Percentiles rank a stretch among this genome's conserved stretches.
Conservation (phyloP, 2,329 filamentous ascomycete species). For the Tolypocladium cylindrosporum region DNA sequence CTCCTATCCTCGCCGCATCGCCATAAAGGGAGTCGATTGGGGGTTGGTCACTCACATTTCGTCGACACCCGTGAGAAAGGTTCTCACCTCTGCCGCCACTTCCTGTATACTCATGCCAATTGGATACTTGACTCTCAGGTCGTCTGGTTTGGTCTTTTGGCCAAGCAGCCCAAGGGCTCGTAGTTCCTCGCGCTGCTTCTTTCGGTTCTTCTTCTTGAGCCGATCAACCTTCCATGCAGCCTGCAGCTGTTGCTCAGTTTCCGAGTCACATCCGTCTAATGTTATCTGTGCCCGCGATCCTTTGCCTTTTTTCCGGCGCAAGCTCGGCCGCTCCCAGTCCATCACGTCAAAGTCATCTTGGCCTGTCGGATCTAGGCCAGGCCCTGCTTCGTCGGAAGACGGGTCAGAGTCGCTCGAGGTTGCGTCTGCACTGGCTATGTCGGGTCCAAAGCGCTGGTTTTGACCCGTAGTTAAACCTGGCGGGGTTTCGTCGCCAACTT, state of each 20-base stretch:
- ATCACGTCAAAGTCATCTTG: conserved; percentile 73
- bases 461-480: not conserved
- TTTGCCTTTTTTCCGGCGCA: conserved; percentile 53
- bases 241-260: conserved; percentile 51
- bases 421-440: no score
- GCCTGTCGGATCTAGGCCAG: conserved; percentile 6
- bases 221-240: conserved; percentile 57
- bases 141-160: conserved; percentile 41
- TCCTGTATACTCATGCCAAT: conserved; percentile 62
- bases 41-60: conserved; percentile 42
- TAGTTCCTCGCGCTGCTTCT: conserved; percentile 58
- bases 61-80: conserved; percentile 55
- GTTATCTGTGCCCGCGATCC: conserved; percentile 44
- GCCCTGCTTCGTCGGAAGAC: not conserved
- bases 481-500: not conserved
- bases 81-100: conserved; percentile 60
- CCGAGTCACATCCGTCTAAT: conserved; percentile 52
- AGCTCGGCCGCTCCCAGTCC: conserved; percentile 65
- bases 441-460: no score
- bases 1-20: not conserved
- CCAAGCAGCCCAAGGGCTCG: conserved; percentile 58
- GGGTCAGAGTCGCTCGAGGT: not conserved
- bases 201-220: conserved; percentile 59
- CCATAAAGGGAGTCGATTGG: not conserved
- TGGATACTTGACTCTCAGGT: conserved; percentile 61